Percentiles rank a stretch among this genome's conserved stretches.
Conservation (phyloP, 345 rosid species). For the Hevea brasiliensis region DNA sequence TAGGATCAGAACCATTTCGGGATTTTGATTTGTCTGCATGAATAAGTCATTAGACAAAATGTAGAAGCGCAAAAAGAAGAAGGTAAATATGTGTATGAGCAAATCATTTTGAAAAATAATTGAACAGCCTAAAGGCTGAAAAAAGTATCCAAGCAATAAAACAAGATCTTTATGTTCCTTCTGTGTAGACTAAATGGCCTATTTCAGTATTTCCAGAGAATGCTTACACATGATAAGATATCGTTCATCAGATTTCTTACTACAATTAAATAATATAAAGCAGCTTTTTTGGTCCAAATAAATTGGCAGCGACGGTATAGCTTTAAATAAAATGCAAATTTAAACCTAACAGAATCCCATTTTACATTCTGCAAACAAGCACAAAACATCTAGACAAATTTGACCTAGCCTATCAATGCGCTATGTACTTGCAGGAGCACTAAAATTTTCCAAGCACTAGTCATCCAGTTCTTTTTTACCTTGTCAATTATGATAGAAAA, state of each 20-base stretch:
- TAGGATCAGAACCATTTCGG: constrained; percentile 57
- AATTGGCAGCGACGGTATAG: neutral
- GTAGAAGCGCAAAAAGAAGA: neutral
- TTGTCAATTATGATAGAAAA: constrained; percentile 8
- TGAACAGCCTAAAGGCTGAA: neutral
- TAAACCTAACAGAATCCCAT: neutral
- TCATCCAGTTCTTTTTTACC: constrained; percentile 6
- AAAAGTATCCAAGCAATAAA: neutral
- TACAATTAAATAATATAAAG: neutral
- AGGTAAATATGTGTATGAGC: neutral
- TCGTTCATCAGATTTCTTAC: neutral
- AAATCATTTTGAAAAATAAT: neutral
- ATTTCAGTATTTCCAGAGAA: neutral
- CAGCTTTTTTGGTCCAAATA: neutral
- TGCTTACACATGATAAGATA: neutral
- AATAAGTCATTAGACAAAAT: constrained; percentile 10
- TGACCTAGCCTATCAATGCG: constrained; percentile 1
- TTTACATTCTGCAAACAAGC: constrained; percentile 16
- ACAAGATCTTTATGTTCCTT: neutral
- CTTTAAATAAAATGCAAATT: neutral
- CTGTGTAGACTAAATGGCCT: neutral
- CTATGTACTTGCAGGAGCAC: constrained; percentile 11
- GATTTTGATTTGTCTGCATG: constrained; percentile 75
- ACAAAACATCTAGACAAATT: neutral
- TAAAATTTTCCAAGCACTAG: constrained; percentile 8